Evolutionary conservation across 306 rosid species (phyloP).

Genomic region (Abrus precatorius): DNA sequence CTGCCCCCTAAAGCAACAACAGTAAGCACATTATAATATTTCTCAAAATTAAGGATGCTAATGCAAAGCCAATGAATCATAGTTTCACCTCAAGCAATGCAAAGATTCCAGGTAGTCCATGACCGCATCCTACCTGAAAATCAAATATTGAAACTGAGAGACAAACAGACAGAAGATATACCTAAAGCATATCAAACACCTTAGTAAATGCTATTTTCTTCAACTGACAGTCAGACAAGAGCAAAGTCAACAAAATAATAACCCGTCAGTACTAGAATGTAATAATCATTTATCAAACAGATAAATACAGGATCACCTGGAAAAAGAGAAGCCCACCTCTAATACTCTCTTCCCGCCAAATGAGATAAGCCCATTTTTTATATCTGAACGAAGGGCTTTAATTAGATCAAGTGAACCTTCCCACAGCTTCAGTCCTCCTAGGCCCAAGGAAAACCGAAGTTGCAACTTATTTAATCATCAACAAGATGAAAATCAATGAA

Average conservation of each 20-base stretch:
- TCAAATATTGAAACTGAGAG: slow-evolving; percentile 11
- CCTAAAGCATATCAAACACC: no score
- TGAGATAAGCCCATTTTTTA: slow-evolving; percentile 60
- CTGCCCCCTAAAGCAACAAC: slow-evolving; percentile 71
- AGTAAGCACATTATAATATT: slow-evolving; percentile 27
- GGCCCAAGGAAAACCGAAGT: slow-evolving; percentile 30
- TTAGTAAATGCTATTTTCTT: no score
- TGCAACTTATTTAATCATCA: slow-evolving; percentile 2
- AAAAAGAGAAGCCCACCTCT: slow-evolving; percentile 73
- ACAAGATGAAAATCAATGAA: not conserved
- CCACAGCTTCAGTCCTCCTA: slow-evolving; percentile 94
- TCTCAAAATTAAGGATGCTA: slow-evolving; percentile 29
- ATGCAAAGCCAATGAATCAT: slow-evolving; percentile 32
- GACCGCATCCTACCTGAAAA: slow-evolving; percentile 97
- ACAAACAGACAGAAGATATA: no score
- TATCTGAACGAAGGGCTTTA: slow-evolving; percentile 72
- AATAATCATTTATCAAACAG: not conserved
- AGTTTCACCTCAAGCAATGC: slow-evolving; percentile 78
- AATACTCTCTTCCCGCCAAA: slow-evolving; percentile 73
- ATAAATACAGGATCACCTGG: slow-evolving; percentile 47
- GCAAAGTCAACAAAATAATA: no score
- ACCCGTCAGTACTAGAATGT: not conserved
- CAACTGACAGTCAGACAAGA: no score
- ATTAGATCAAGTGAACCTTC: slow-evolving; percentile 89
- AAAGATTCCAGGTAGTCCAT: slow-evolving; percentile 94